Evolutionary conservation across 306 rosid species (phyloP).

Genomic region (Fragaria vesca): DNA sequence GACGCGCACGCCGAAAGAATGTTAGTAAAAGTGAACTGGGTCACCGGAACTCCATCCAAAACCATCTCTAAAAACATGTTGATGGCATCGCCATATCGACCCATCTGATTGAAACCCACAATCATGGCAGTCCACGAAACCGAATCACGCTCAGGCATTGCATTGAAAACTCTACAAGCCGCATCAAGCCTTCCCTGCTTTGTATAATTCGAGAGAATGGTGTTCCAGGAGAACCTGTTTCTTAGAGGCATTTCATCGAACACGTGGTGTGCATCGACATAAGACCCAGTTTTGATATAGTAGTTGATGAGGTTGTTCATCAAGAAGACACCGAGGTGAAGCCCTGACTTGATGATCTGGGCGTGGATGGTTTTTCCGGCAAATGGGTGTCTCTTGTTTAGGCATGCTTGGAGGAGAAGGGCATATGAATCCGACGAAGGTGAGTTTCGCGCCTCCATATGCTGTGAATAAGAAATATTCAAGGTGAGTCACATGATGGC

Average conservation of each 20-base stretch:
- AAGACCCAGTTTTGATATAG: slow-evolving; percentile 50
- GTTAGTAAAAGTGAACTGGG: slow-evolving; percentile 63
- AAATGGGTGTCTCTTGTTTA: slow-evolving; percentile 43
- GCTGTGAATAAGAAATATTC: too few species aligned
- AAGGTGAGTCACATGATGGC: too few species aligned
- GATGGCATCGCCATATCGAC: slow-evolving; percentile 45
- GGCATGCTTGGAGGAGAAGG: slow-evolving; percentile 57
- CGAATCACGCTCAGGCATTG: slow-evolving; percentile 72
- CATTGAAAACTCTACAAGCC: slow-evolving; percentile 48
- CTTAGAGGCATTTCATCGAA: slow-evolving; percentile 69
- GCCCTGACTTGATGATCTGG: slow-evolving; percentile 65
- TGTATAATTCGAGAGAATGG: slow-evolving; percentile 61
- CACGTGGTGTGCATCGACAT: slow-evolving; percentile 48
- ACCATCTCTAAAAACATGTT: slow-evolving; percentile 58
- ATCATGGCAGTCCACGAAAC: slow-evolving; percentile 87
- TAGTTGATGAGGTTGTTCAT: slow-evolving; percentile 65
- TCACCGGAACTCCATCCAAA: slow-evolving; percentile 41
- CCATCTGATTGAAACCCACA: slow-evolving; percentile 66
- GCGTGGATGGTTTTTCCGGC: slow-evolving; percentile 60
- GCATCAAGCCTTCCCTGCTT: slow-evolving; percentile 59
- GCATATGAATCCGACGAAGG: slow-evolving; percentile 43
- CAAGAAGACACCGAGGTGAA: slow-evolving; percentile 54
- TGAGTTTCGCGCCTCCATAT: slow-evolving; percentile 47
- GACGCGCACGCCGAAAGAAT: slow-evolving; percentile 75
- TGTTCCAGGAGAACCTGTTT: slow-evolving; percentile 66